Evolutionary conservation across 75 land plant species (phyloP).

Genomic region (Pseudotsuga menziesii): DNA sequence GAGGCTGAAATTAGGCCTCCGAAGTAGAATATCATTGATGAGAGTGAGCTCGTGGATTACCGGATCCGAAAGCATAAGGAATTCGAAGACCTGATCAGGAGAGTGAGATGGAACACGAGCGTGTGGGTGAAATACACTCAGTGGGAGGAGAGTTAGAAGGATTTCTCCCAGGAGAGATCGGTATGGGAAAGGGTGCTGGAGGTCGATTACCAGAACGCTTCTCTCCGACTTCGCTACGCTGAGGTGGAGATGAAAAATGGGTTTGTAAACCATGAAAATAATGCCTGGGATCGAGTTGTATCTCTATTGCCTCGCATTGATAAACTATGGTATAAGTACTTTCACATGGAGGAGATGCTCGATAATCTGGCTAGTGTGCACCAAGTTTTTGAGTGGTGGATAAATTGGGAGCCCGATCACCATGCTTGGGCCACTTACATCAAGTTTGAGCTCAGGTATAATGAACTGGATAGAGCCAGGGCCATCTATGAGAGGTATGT

Average conservation of each 20-base stretch:
- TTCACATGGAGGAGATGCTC: slow-evolving; percentile 95
- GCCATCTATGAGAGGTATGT: slow-evolving; percentile 74
- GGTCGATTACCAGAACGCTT: slow-evolving; percentile 77
- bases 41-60: slow-evolving; percentile 80
- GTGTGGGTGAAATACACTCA: slow-evolving; percentile 95
- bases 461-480: slow-evolving; percentile 74
- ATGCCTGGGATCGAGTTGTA: slow-evolving; percentile 92
- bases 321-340: slow-evolving; percentile 95
- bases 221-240: slow-evolving; percentile 91
- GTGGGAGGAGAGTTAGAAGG: slow-evolving; percentile 94
- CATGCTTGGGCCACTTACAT: slow-evolving; percentile 90
- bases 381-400: slow-evolving; percentile 88
- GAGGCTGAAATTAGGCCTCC: slow-evolving; percentile 96
- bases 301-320: slow-evolving; percentile 71
- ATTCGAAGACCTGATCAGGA: slow-evolving; percentile 79
- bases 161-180: slow-evolving; percentile 69
- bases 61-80: slow-evolving; percentile 90
- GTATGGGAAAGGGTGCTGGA: slow-evolving; percentile 94
- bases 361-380: slow-evolving; percentile 75
- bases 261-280: slow-evolving; percentile 81
- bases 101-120: slow-evolving; percentile 81
- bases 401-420: slow-evolving; percentile 85
- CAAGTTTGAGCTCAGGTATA: slow-evolving; percentile 83
- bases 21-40: slow-evolving; percentile 91
- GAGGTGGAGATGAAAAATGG: slow-evolving; percentile 93